Conservation (phyloP, 1,139 yeast genomes). For the Yamadazyma mexicana region DNA sequence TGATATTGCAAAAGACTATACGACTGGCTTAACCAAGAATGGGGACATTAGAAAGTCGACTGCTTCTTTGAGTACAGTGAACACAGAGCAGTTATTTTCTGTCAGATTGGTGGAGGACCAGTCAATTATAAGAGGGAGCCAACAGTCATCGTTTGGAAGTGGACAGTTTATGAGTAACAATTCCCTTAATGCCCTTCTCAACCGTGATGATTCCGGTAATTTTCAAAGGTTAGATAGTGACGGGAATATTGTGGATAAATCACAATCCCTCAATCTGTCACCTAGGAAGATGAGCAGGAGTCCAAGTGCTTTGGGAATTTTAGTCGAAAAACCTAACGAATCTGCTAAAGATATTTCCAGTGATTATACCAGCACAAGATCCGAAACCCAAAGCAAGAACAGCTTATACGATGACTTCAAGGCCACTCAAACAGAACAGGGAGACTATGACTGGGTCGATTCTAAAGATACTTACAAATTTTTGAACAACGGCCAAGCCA, state of each 20-base stretch:
- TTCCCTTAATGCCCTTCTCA: constrained; percentile 29
- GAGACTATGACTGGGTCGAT: constrained; percentile 29
- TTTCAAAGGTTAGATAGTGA: constrained; percentile 54
- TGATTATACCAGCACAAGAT: constrained; percentile 10
- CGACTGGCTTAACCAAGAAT: constrained; percentile 17
- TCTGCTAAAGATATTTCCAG: constrained; percentile 22
- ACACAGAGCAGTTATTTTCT: constrained; percentile 80
- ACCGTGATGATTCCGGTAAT: constrained; percentile 43
- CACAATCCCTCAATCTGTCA: constrained; percentile 9
- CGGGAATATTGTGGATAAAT: constrained; percentile 46
- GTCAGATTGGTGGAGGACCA: constrained; percentile 73
- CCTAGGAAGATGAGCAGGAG: constrained; percentile 23
- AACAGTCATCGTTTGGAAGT: constrained; percentile 29
- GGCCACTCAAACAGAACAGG: constrained; percentile 27
- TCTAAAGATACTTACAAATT: constrained; percentile 15
- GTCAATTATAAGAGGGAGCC: constrained; percentile 40
- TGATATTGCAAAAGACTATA: constrained; percentile 20
- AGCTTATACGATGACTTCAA: constrained; percentile 28
- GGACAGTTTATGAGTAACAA: constrained; percentile 30
- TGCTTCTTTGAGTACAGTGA: constrained; percentile 78
- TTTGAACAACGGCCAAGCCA: constrained; percentile 14
- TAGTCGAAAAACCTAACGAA: constrained; percentile 30
- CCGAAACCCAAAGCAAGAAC: constrained; percentile 11
- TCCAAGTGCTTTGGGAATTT: constrained; percentile 29
- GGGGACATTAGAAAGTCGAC: constrained; percentile 47